Percentiles rank a stretch among this genome's conserved stretches.
phyloP scores from a whole-genome alignment of 2,329 filamentous ascomycete genomes.

The Tympanopsis confertula region DNA sequence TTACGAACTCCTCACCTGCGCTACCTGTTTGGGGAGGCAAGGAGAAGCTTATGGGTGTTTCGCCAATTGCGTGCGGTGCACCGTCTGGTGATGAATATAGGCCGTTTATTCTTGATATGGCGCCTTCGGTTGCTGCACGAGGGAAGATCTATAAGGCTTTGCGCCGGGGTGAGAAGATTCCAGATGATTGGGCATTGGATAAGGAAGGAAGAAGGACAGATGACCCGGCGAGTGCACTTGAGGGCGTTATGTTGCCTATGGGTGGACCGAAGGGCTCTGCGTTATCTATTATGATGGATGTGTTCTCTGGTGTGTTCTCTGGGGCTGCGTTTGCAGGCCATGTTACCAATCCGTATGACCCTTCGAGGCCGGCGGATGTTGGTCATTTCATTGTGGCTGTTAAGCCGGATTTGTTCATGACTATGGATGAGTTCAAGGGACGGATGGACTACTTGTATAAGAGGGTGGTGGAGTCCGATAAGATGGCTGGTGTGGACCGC shows the following conservation, averaged over 20 bases:
- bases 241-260: constrained; percentile 77
- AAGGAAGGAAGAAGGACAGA: constrained; percentile 56
- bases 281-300: constrained; percentile 76
- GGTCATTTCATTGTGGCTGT: constrained; percentile 65
- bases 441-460: constrained; percentile 45
- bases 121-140: constrained; percentile 56
- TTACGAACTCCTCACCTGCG: constrained; percentile 63
- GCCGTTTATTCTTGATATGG: constrained; percentile 69
- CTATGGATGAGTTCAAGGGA: constrained; percentile 54
- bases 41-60: constrained; percentile 61
- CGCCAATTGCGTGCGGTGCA: constrained; percentile 65
- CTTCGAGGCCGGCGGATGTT: constrained; percentile 55
- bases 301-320: constrained; percentile 70
- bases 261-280: constrained; percentile 73
- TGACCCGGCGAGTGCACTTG: constrained; percentile 59
- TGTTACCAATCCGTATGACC: constrained; percentile 67
- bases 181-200: constrained; percentile 64
- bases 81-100: constrained; percentile 41
- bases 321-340: constrained; percentile 69
- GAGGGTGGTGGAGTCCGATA: constrained; percentile 38
- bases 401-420: constrained; percentile 66
- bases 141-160: constrained; percentile 65
- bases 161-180: constrained; percentile 58
- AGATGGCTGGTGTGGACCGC: constrained; percentile 40
- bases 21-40: constrained; percentile 61